Percentiles rank a stretch among this genome's conserved stretches.
phyloP scores from a whole-genome alignment of 2,329 filamentous ascomycete genomes.

The Alternaria alternata region DNA sequence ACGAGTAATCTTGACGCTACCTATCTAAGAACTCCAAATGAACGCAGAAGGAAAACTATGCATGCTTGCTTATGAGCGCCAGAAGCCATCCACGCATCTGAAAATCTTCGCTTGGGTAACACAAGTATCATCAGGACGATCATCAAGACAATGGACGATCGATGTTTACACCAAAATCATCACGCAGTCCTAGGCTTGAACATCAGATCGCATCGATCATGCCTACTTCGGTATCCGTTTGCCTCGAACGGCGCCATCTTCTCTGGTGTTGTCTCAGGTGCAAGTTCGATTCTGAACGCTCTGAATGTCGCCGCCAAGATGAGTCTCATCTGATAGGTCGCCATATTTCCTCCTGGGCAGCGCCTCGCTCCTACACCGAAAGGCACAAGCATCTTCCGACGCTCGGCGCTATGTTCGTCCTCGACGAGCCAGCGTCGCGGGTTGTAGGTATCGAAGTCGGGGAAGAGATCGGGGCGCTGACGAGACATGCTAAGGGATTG shows the following conservation, averaged over 20 bases:
- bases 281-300: conserved; percentile 23
- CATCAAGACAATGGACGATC: not conserved
- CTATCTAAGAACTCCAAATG: not conserved
- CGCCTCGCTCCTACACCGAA: conserved; percentile 30
- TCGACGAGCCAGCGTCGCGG: conserved; percentile 25
- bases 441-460: conserved; percentile 28
- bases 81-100: not conserved
- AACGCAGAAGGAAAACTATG: not conserved
- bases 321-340: conserved; percentile 30
- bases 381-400: conserved; percentile 22
- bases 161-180: not conserved
- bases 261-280: conserved; percentile 29
- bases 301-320: conserved; percentile 27
- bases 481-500: conserved; percentile 31
- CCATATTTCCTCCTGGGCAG: conserved; percentile 34
- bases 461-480: conserved; percentile 30
- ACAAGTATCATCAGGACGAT: not conserved
- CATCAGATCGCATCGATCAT: conserved; percentile 29
- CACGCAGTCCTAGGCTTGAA: conserved; percentile 17
- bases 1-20: not conserved
- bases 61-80: not conserved
- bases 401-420: conserved; percentile 24
- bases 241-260: conserved; percentile 32
- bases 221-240: conserved; percentile 27
- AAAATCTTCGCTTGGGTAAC: not conserved